Conservation (phyloP, 495 filamentous ascomycete species). For the Daldinia caldariorum region DNA sequence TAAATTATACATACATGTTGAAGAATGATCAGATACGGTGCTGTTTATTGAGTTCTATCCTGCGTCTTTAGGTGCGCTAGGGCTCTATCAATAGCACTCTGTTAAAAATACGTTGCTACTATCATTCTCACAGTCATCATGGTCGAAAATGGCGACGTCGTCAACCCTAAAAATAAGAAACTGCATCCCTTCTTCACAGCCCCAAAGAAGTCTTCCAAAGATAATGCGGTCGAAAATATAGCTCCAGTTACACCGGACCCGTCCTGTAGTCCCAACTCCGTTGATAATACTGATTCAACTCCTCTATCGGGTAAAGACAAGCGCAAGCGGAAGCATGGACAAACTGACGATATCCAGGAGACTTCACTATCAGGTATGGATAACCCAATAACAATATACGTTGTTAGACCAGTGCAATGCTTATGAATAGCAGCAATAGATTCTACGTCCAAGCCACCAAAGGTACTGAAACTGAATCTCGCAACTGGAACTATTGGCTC, state of each 20-base stretch:
- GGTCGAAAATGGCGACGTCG: slow-evolving; percentile 24
- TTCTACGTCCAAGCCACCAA: slow-evolving; percentile 51
- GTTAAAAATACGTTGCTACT: background rate
- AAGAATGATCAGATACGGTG: background rate
- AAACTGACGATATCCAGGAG: slow-evolving; percentile 13
- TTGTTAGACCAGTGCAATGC: background rate
- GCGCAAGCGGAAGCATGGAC: slow-evolving; percentile 42
- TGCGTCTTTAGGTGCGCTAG: background rate
- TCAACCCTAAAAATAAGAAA: slow-evolving; percentile 40
- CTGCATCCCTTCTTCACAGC: slow-evolving; percentile 57
- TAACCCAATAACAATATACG: background rate
- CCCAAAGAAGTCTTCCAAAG: slow-evolving; percentile 29
- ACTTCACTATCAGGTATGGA: slow-evolving; percentile 13
- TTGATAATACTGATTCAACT: slow-evolving; percentile 17
- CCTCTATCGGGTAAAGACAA: slow-evolving; percentile 1
- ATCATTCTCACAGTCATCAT: slow-evolving; percentile 24
- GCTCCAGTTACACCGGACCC: slow-evolving; percentile 40
- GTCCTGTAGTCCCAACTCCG: slow-evolving; percentile 35
- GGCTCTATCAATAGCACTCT: background rate
- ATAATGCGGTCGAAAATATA: slow-evolving; percentile 13
- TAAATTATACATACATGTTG: background rate
- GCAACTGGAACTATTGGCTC: slow-evolving; percentile 66
- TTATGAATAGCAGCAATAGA: slow-evolving; percentile 7
- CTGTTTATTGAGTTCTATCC: background rate
- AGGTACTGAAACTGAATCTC: slow-evolving; percentile 58